Conservation (phyloP, 2,329 filamentous ascomycete species). For the Paecilomyces fulvus region DNA sequence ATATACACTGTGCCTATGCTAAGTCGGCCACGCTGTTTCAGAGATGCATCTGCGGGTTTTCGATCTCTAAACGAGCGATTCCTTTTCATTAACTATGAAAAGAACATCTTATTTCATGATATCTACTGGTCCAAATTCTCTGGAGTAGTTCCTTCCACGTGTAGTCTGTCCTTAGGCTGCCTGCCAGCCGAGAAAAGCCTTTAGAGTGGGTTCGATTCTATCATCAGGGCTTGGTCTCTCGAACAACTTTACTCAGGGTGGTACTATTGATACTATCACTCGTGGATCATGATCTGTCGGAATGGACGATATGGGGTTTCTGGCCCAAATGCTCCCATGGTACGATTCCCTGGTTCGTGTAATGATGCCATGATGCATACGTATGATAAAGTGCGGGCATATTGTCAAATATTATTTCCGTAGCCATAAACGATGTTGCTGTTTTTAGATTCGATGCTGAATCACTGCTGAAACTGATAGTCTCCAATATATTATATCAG, state of each 20-base stretch:
- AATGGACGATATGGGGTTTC: background rate
- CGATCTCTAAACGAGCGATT: background rate
- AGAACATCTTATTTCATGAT: background rate
- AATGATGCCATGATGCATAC: slow-evolving; percentile 1
- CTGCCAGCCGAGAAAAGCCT: background rate
- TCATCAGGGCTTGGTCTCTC: background rate
- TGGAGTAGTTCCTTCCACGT: background rate
- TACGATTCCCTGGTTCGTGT: background rate
- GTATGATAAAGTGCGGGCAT: background rate
- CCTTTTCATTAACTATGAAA: background rate
- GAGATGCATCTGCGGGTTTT: background rate
- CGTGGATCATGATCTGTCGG: background rate
- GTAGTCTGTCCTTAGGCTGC: background rate
- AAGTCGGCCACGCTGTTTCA: background rate
- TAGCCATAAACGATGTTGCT: background rate
- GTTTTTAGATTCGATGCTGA: too few relatives aligned
- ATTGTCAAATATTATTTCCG: background rate
- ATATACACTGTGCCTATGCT: background rate
- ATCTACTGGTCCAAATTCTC: background rate
- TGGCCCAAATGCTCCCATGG: background rate
- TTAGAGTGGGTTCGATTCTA: background rate
- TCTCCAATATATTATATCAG: too few relatives aligned
- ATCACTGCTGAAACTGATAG: background rate
- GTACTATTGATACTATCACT: background rate
- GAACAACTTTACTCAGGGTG: background rate